Evolutionary conservation across 2,329 filamentous ascomycete species (phyloP).

Genomic region (Herpotrichia juniperi): DNA sequence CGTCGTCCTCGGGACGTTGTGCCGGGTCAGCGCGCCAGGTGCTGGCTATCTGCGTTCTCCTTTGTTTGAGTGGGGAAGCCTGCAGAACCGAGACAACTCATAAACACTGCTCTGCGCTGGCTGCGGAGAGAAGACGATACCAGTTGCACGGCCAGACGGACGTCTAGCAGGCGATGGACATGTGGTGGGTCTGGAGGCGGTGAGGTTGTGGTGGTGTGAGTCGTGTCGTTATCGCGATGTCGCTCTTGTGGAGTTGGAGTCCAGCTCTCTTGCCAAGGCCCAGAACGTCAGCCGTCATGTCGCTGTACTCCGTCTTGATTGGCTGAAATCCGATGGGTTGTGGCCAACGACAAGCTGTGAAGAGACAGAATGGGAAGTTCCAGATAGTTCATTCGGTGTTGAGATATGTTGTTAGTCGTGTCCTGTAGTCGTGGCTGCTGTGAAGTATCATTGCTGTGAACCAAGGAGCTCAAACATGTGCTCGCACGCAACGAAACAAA

Average conservation of each 20-base stretch:
- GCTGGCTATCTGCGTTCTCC: conserved; percentile 25
- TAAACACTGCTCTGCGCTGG: conserved; percentile 49
- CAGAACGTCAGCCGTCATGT: conserved; percentile 27
- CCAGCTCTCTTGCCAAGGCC: conserved; percentile 23
- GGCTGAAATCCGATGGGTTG: conserved; percentile 15
- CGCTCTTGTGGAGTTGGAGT: conserved; percentile 15
- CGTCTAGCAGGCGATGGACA: conserved; percentile 46
- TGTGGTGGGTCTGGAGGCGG: conserved; percentile 23
- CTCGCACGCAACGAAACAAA: conserved; percentile 7
- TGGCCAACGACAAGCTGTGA: conserved; percentile 34
- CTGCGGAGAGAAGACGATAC: conserved; percentile 46
- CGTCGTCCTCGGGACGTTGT: background rate
- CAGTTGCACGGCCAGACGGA: conserved; percentile 46
- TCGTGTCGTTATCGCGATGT: conserved; percentile 33
- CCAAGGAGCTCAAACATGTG: conserved; percentile 3
- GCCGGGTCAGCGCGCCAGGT: conserved; percentile 23
- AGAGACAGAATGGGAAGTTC: conserved; percentile 28
- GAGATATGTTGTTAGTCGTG: conserved; percentile 20
- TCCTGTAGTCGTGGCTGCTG: conserved; percentile 11
- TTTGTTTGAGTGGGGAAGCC: conserved; percentile 38
- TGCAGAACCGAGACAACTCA: conserved; percentile 45
- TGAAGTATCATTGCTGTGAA: background rate
- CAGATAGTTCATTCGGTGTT: conserved; percentile 34
- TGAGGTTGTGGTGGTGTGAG: conserved; percentile 24
- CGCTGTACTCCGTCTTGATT: conserved; percentile 30